Conservation (phyloP, 2,329 filamentous ascomycete genomes). For the Aspergillus pseudoterreus region DNA sequence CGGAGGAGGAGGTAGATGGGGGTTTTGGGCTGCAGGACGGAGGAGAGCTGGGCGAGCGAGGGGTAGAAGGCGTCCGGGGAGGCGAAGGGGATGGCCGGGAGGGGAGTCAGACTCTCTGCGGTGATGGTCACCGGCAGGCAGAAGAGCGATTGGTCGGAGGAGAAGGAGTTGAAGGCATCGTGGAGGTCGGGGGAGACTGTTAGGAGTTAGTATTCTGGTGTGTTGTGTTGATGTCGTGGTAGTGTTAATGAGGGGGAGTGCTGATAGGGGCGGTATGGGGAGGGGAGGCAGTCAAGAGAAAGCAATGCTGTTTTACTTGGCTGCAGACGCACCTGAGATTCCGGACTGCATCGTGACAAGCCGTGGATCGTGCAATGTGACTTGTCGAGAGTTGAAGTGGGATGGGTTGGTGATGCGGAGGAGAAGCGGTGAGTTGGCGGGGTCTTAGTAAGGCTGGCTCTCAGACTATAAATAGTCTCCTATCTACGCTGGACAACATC, state of each 20-base stretch:
- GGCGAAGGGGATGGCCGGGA: conserved; percentile 38
- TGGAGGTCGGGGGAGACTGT: conserved; percentile 46
- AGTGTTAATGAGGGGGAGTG: conserved; percentile 1
- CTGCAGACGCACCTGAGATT: conserved; percentile 38
- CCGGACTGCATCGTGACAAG: conserved; percentile 45
- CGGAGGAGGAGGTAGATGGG: conserved; percentile 62
- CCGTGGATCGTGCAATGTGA: conserved; percentile 9
- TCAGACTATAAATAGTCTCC: not conserved
- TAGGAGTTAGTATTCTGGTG: not conserved
- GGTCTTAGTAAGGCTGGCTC: conserved; percentile 1
- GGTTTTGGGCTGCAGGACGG: conserved; percentile 52
- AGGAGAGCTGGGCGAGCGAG: conserved; percentile 47
- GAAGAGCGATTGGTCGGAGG: conserved; percentile 38
- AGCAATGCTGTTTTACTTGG: not conserved
- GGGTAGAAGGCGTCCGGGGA: conserved; percentile 46
- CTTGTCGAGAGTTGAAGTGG: conserved; percentile 9
- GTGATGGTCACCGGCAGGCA: conserved; percentile 46
- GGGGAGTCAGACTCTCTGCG: conserved; percentile 41
- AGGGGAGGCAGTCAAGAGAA: not conserved
- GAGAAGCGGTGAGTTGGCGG: conserved; percentile 23
- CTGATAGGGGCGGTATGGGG: not conserved
- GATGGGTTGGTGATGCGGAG: conserved; percentile 13
- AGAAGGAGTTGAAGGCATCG: conserved; percentile 44
- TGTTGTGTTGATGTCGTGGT: not conserved
- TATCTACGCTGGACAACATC: not conserved